These are phyloP conservation scores for Pythium scleroteichum DNA, from an alignment of 352 stramenopile species.

Conservation along the genomic window DNA sequence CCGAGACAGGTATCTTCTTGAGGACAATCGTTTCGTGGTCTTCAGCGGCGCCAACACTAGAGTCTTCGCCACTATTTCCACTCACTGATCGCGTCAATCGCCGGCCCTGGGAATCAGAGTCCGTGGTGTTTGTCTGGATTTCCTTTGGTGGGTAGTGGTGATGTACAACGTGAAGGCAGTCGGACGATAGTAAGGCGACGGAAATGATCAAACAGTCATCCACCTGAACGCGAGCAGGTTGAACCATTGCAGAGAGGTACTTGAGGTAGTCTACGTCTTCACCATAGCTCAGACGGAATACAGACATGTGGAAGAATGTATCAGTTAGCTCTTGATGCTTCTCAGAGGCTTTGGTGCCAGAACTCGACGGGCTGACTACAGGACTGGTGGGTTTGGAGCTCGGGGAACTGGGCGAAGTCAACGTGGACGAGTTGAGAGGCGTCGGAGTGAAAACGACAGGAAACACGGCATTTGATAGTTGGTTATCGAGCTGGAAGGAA, in stretches of 20 bases:
- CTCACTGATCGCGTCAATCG: not conserved
- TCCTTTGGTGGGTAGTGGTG: slow-evolving; percentile 32
- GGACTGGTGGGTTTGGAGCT: slow-evolving; percentile 20
- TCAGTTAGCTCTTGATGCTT: slow-evolving; percentile 20
- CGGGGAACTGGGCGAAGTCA: slow-evolving; percentile 26
- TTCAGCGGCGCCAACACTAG: not conserved
- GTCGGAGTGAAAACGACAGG: slow-evolving; percentile 81
- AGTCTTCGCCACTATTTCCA: slow-evolving; percentile 1
- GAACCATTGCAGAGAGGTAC: slow-evolving; percentile 83
- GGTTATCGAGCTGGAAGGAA: slow-evolving; percentile 85
- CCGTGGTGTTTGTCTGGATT: not conserved
- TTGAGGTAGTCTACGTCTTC: slow-evolving; percentile 88
- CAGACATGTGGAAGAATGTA: slow-evolving; percentile 77
- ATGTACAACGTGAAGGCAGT: slow-evolving; percentile 49
- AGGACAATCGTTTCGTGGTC: slow-evolving; percentile 21
- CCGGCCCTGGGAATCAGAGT: not conserved
- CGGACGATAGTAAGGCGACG: slow-evolving; percentile 37
- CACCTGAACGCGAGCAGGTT: slow-evolving; percentile 60
- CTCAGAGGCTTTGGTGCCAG: slow-evolving; percentile 12
- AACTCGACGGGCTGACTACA: slow-evolving; percentile 10
- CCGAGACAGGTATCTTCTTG: slow-evolving; percentile 34
- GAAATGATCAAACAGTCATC: slow-evolving; percentile 67
- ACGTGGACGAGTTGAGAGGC: slow-evolving; percentile 34
- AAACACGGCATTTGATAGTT: slow-evolving; percentile 71
- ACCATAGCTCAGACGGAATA: slow-evolving; percentile 76